Base-by-base conservation (phyloP, 495 filamentous ascomycete species). In the Lasiosphaeria miniovina region DNA sequence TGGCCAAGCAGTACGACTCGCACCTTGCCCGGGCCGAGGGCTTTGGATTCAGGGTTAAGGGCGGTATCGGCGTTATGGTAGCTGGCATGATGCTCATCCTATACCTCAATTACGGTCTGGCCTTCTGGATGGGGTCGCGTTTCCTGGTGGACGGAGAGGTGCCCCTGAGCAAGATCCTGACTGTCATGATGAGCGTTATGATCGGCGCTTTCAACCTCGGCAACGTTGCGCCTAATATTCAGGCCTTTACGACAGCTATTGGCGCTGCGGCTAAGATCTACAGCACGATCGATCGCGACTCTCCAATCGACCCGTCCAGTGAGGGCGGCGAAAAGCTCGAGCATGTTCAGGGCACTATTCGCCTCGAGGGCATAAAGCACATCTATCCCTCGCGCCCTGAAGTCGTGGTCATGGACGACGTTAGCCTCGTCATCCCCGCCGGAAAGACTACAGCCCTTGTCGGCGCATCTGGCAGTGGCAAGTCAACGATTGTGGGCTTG, bases 381-480 rank as follows among this genome's bases (percentile, higher is more conserved):
- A 90, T 96, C 64, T 98, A 98, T 64, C 94, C 94, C 6, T 96
- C 91, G 2, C 82, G 94, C 38, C 89, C 93, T 0, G 90, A 96
- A 63, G 93, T 96, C 31, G 83, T 85, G 11, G 86, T 98, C 31
- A 91, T 98, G 84, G 74, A 90, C 49, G 84, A 88, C 55, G 89
- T 97, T 55, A 89, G 80, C 54, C 81, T 98, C 11, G 64, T 77
- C 0, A 86, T 98, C 57, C 87, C 89, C 10, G 89, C 94, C 17
- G 93, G 93, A 15, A 92, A 96, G 74, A 89, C 86, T 35, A 91
- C 90, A 17, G 91, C 93, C 7, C 75, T 98, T 15, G 90, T 96
- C 24, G 89, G 94, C 12, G 86, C 92, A 15, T 91, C 90, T 31
- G 92, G 93, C 5, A 90, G 89, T 52, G 88, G 94, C 57, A 98